These are phyloP conservation scores for Acanthamoeba sp. DNA, from an alignment of 208 protist genomes.

Conservation along the genomic window DNA sequence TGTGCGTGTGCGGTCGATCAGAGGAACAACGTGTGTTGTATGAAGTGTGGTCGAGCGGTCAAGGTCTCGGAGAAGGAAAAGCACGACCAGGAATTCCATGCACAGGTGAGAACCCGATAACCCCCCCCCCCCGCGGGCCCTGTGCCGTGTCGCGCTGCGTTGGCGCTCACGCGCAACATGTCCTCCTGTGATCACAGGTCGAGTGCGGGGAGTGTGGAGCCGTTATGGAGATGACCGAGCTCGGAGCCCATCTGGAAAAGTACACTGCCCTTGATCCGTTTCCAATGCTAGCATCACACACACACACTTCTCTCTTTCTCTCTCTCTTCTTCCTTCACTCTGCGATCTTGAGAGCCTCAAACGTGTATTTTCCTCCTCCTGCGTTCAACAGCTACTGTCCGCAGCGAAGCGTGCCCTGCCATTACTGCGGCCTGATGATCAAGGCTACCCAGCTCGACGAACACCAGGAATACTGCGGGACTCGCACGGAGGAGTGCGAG, in stretches of 20 bases:
- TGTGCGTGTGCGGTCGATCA: background rate
- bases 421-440: slow-evolving; percentile 14
- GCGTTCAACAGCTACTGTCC: background rate
- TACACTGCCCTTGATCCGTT: background rate
- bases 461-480: slow-evolving; percentile 59
- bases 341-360: no score
- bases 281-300: background rate
- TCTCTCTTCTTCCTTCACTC: no score
- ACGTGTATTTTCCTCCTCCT: background rate
- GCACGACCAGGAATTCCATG: slow-evolving; percentile 67
- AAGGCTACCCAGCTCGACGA: slow-evolving; percentile 40
- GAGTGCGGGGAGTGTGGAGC: slow-evolving; percentile 16
- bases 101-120: background rate
- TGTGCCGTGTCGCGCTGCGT: background rate
- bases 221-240: slow-evolving; percentile 10
- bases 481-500: slow-evolving; percentile 49
- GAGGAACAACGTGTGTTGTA: slow-evolving; percentile 34
- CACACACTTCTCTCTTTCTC: no score
- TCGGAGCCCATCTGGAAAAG: background rate
- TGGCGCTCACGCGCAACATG: background rate
- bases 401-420: slow-evolving; percentile 23
- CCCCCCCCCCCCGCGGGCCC: background rate
- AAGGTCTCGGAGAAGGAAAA: slow-evolving; percentile 10
- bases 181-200: background rate
- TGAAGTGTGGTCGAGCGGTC: slow-evolving; percentile 47